A percentile compares a stretch with the other conserved stretches of the same genome.
Evolutionary conservation across 2,329 filamentous ascomycete genomes (phyloP).

Genomic region (Beauveria sp.): DNA sequence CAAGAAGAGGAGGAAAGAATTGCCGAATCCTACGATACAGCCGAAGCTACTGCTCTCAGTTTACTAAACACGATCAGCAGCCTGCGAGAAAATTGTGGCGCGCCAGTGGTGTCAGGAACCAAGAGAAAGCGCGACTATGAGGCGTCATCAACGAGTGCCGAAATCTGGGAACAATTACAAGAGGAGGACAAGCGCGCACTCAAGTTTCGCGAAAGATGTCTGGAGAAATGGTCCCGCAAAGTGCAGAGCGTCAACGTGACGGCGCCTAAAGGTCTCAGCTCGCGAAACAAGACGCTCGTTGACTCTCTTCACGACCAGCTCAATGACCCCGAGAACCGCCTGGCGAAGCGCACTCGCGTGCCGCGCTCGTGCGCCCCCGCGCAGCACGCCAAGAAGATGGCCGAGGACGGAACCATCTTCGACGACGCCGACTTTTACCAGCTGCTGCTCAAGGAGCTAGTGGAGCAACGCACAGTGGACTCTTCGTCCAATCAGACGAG

Average conservation of each 20-base stretch:
- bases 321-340: conserved; percentile 50
- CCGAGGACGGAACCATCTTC: conserved; percentile 61
- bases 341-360: conserved; percentile 60
- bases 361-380: conserved; percentile 70
- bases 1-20: conserved; percentile 25
- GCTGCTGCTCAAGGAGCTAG: conserved; percentile 81
- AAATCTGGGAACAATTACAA: conserved; percentile 67
- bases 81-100: conserved; percentile 55
- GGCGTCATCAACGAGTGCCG: conserved; percentile 48
- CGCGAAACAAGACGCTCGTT: conserved; percentile 42
- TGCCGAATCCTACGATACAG: conserved; percentile 57
- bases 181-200: conserved; percentile 53
- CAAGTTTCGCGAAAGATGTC: conserved; percentile 57
- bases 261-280: conserved; percentile 19
- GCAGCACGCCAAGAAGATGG: conserved; percentile 51
- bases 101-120: conserved; percentile 40
- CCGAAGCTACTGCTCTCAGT: conserved; percentile 77
- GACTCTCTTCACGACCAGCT: conserved; percentile 63
- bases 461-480: conserved; percentile 77
- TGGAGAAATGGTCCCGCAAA: conserved; percentile 89
- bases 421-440: conserved; percentile 96
- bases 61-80: conserved; percentile 75
- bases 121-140: conserved; percentile 55
- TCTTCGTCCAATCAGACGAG: conserved; percentile 41
- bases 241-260: conserved; percentile 39